Conservation (phyloP, 2,329 filamentous ascomycete genomes). For the Podosphaera aphanis region DNA sequence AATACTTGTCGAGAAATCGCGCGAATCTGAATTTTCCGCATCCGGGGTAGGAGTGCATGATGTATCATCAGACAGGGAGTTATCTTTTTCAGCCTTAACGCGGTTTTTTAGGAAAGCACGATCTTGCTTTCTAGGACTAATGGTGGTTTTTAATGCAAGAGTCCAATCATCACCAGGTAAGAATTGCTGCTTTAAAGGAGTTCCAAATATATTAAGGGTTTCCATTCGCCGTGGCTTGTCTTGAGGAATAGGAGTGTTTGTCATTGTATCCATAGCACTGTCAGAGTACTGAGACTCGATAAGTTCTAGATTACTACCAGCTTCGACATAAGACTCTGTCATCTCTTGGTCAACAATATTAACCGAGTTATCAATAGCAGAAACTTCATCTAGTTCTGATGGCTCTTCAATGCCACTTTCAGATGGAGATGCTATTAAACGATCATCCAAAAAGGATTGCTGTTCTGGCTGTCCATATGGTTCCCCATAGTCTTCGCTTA, state of each 20-base stretch:
- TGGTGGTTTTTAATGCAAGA: slow-evolving; percentile 77
- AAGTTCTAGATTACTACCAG: slow-evolving; percentile 56
- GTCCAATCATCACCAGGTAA: slow-evolving; percentile 64
- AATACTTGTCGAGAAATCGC: slow-evolving; percentile 66
- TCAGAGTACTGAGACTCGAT: slow-evolving; percentile 26
- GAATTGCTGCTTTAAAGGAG: slow-evolving; percentile 35
- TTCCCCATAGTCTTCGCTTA: slow-evolving; percentile 27
- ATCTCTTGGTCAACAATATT: slow-evolving; percentile 46
- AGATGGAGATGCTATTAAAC: slow-evolving; percentile 62
- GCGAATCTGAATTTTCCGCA: slow-evolving; percentile 19
- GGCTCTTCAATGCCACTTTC: slow-evolving; percentile 27
- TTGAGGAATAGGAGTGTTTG: slow-evolving; percentile 34
- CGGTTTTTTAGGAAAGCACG: slow-evolving; percentile 42
- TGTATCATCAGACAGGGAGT: slow-evolving; percentile 21
- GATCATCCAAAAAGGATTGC: slow-evolving; percentile 80
- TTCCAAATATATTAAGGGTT: slow-evolving; percentile 33
- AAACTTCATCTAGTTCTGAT: slow-evolving; percentile 40
- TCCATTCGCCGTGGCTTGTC: slow-evolving; percentile 38
- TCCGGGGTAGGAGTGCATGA: slow-evolving; percentile 20
- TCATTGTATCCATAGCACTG: slow-evolving; percentile 22
- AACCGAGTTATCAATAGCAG: slow-evolving; percentile 54
- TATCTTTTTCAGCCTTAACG: slow-evolving; percentile 14
- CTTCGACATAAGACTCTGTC: slow-evolving; percentile 54
- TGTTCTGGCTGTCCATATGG: too few relatives aligned
- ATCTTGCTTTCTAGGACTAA: slow-evolving; percentile 83